phyloP scores from a whole-genome alignment of 345 rosid genomes.

The Camelina sativa region DNA sequence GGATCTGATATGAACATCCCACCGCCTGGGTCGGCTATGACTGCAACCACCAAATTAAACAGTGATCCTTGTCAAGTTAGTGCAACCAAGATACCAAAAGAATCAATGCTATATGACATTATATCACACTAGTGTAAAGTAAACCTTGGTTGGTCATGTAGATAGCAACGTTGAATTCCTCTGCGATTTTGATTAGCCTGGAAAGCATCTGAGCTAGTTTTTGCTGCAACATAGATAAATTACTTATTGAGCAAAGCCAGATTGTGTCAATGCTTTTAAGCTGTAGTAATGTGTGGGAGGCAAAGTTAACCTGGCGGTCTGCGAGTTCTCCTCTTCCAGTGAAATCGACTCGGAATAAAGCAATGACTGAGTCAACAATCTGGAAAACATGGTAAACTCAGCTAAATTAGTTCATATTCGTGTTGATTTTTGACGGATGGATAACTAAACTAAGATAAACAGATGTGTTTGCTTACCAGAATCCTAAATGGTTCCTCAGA shows the following conservation, averaged over 20 bases:
- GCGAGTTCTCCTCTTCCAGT: constrained; percentile 96
- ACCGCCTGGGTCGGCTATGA: constrained; percentile 84
- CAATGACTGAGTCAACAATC: constrained; percentile 85
- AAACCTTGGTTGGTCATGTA: constrained; percentile 94
- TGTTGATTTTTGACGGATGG: neutral
- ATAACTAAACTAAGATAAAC: neutral
- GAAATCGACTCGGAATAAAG: constrained; percentile 86
- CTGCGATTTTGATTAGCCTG: constrained; percentile 76
- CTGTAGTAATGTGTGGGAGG: constrained; percentile 12
- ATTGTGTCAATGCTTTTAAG: neutral
- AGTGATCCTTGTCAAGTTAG: neutral
- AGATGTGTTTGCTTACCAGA: constrained; percentile 54
- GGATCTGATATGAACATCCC: constrained; percentile 93
- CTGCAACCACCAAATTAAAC: constrained; percentile 50
- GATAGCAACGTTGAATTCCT: constrained; percentile 92
- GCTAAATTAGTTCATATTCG: constrained; percentile 20
- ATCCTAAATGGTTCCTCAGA: constrained; percentile 87
- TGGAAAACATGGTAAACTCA: constrained; percentile 40
- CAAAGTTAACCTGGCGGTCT: constrained; percentile 66
- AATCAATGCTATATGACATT: neutral
- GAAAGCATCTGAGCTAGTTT: constrained; percentile 96
- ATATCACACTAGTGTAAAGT: neutral
- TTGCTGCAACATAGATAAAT: constrained; percentile 63
- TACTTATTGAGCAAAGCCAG: constrained; percentile 17
- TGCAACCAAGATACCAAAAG: neutral